Evolutionary conservation across 2,329 filamentous ascomycete genomes (phyloP), one percentile per base, ranked within the genome.

Genomic region (Nothophoma quercina): DNA sequence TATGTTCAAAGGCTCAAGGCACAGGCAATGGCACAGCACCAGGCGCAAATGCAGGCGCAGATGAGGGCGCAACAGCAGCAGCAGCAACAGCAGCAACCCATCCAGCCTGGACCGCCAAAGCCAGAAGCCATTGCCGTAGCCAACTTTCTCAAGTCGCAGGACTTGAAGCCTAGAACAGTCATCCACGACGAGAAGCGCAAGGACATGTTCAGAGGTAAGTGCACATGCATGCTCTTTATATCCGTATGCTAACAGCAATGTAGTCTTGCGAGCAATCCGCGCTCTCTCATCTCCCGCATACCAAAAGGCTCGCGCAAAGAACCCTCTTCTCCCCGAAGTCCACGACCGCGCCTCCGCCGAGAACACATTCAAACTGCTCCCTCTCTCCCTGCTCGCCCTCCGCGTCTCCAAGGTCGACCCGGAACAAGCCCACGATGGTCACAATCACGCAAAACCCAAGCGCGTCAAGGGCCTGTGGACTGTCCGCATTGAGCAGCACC

Each of bases 101-200:
- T 93, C 57, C 80, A 83, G 15, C 88, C 88, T 4, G 89, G 89
- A 1, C 91, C 93, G 19, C 91, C 93, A 5, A 95, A 96, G 65
- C 93, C 93, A 30, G 87, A 92, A 68, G 93, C 92, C 16, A 78
- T 98, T 36, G 92, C 93, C 7, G 84, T 99, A 47, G 96, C 95
- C 62, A 88, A 91, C 69, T 99, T 96, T 77, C 79, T 99, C 54
- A 87, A 87, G 63, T 76, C 83, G 52, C 93, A 97, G 77, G 85
- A 95, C 54, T 79, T 99, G 60, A 99, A 99, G 83, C 83, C 85
- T 15, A 84, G 95, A 59, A 97, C 93, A 15, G 93, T 90, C 73
- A 96, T 99, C 60, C 84, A 98, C 61, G 93, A 97, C 62, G 95
- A 95, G 67, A 93, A 97, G 82, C 86, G 95, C 68, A 98, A 96